phyloP scores from a whole-genome alignment of 495 filamentous ascomycete genomes.

The Neurospora sp. region DNA sequence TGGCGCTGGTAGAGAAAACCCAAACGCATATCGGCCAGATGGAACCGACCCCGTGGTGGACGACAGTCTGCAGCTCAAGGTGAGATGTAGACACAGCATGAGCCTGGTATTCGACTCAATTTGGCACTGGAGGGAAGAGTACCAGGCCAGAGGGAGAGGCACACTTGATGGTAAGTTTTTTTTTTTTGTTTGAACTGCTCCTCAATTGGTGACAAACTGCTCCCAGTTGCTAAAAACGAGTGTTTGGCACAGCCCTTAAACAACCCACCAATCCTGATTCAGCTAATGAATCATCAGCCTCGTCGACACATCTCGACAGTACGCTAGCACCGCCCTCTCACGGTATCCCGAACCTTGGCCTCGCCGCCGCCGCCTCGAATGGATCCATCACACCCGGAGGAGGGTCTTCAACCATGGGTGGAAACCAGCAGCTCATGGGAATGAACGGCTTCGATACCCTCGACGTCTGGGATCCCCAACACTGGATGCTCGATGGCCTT shows the following conservation, averaged over 20 bases:
- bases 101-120: constrained; percentile 86
- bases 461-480: constrained; percentile 80
- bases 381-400: constrained; percentile 37
- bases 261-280: constrained; percentile 83
- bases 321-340: constrained; percentile 39
- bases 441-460: constrained; percentile 54
- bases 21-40: constrained; percentile 26
- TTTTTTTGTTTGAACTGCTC: constrained; percentile 2
- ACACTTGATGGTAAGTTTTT: constrained; percentile 62
- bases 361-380: constrained; percentile 27
- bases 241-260: constrained; percentile 50
- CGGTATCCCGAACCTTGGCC: constrained; percentile 17
- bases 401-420: constrained; percentile 30
- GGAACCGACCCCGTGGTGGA: constrained; percentile 43
- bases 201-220: constrained; percentile 5
- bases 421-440: constrained; percentile 27
- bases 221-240: constrained; percentile 25
- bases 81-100: constrained; percentile 87
- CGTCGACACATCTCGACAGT: constrained; percentile 49
- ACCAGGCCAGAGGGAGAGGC: constrained; percentile 63
- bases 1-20: constrained; percentile 48
- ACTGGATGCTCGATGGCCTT: constrained; percentile 81
- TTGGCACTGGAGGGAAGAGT: constrained; percentile 87
- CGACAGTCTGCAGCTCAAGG: constrained; percentile 71
- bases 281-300: constrained; percentile 59